Evolutionary conservation across 179 eudicot species (phyloP), one percentile per base, ranked within the genome.

Genomic region (Monotropa hypopitys): DNA sequence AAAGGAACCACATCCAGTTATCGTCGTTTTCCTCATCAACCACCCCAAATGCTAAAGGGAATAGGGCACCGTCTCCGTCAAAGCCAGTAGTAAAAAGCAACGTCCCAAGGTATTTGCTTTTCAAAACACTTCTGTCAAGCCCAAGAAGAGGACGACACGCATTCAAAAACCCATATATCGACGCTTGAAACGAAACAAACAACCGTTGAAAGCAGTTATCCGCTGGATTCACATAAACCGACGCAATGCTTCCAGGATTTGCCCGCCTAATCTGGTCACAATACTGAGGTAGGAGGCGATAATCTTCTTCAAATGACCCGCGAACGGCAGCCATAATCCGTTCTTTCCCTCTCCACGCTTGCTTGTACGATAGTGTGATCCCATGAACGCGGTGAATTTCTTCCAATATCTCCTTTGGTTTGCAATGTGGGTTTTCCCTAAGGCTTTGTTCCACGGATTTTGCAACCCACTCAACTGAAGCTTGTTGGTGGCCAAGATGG

Each of bases 271-370:
- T 84, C 82, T 92, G 90, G 74, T 92, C 86, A 86, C 97, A 91
- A 76, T 91, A 91, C 59, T 87, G 89, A 50, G 97, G 95, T 70
- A 92, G 92, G 77, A 92, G 85, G 53, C 95, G 97, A 73, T 89
- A 92, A 57, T 91, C 97, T 21, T 90, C 93, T 78, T 92, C 97
- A 81, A 81, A 90, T 40, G 97, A 86, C 74, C 94, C 97, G 79
- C 88, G 97, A 65, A 92, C 89, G 56, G 90, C 82, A 81, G 97
- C 91, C 95, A 90, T 90, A 81, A 91, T 84, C 54, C 95, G 87
- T 65, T 92, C 97, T 83, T 92, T 92, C 69, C 97, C 97, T 82
- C 97, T 90, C 97, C 97, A 92, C 1, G 97, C 97, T 84, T 92
- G 93, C 95, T 90, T 92, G 86, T 92, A 92, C 21, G 97, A 89